A percentile compares a stretch with the other conserved stretches of the same genome.
Evolutionary conservation across 176 grass and related monocot genomes (phyloP).

Genomic region (Typha latifolia): DNA sequence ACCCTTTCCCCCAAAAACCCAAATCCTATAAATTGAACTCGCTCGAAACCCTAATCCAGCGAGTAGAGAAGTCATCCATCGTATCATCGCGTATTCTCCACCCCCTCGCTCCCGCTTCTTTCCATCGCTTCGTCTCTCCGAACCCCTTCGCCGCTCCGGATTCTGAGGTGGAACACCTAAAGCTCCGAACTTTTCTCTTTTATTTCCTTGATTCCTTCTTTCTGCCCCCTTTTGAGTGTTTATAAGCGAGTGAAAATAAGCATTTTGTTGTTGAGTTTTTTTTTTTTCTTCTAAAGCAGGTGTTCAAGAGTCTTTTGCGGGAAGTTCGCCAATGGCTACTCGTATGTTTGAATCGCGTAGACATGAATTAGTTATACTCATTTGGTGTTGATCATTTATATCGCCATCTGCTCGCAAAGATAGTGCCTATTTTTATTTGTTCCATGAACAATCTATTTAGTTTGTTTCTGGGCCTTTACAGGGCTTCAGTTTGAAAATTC

Average conservation of each 20-base stretch:
- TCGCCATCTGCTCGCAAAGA: no score
- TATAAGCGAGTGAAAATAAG: no score
- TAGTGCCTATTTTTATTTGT: no score
- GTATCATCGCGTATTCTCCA: no score
- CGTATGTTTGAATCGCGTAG: not conserved
- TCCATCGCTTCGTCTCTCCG: not conserved
- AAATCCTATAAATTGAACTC: not conserved
- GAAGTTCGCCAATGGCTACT: not conserved
- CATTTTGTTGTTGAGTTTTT: not conserved
- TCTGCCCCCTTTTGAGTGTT: no score
- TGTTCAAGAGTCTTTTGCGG: not conserved
- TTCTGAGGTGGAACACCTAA: not conserved
- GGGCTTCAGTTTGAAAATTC: slow-evolving; percentile 94
- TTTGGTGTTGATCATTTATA: no score
- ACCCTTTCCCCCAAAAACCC: not conserved
- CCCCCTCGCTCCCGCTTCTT: not conserved
- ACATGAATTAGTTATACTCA: no score
- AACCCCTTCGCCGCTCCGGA: not conserved
- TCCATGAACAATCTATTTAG: no score
- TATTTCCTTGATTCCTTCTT: not conserved
- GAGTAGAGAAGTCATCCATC: no score
- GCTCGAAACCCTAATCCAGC: not conserved
- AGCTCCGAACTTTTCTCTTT: not conserved
- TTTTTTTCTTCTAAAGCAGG: not conserved
- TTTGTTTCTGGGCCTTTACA: slow-evolving; percentile 10